phyloP scores from a whole-genome alignment of 2,329 filamentous ascomycete species.

The Teratosphaeria zuluensis region DNA sequence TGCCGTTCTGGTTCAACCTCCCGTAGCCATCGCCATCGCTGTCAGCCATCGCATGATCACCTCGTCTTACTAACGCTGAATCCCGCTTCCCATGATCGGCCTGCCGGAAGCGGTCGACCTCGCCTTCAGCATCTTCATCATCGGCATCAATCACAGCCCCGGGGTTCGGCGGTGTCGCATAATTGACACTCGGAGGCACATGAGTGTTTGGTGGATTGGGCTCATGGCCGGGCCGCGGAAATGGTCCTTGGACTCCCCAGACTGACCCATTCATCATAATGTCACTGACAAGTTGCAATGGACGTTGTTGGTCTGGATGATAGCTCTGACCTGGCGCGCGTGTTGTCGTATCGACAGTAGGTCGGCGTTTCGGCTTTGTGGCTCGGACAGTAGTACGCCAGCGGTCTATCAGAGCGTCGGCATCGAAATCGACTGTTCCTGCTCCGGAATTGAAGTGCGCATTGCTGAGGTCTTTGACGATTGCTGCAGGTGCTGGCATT shows the following conservation, averaged over 20 bases:
- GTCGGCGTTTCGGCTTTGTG: constrained; percentile 10
- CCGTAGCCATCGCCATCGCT: neutral
- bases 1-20: neutral
- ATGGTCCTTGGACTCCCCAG: constrained; percentile 15
- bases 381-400: constrained; percentile 19
- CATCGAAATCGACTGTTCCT: constrained; percentile 17
- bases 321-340: neutral
- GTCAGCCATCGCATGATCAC: neutral
- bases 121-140: constrained; percentile 12
- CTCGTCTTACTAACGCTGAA: neutral
- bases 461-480: constrained; percentile 26
- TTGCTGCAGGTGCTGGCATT: constrained; percentile 27
- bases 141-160: constrained; percentile 14
- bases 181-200: constrained; percentile 6
- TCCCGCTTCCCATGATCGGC: neutral
- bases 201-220: neutral
- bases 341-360: constrained; percentile 2
- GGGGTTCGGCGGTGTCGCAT: constrained; percentile 22
- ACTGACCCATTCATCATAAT: constrained; percentile 21
- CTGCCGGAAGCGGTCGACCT: neutral
- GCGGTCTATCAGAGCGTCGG: constrained; percentile 18
- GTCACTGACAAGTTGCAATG: constrained; percentile 8
- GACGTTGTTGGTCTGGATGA: neutral
- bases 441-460: constrained; percentile 7
- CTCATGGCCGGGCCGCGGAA: constrained; percentile 9